phyloP scores from a whole-genome alignment of 495 filamentous ascomycete species.

The Diplogelasinospora grovesii region DNA sequence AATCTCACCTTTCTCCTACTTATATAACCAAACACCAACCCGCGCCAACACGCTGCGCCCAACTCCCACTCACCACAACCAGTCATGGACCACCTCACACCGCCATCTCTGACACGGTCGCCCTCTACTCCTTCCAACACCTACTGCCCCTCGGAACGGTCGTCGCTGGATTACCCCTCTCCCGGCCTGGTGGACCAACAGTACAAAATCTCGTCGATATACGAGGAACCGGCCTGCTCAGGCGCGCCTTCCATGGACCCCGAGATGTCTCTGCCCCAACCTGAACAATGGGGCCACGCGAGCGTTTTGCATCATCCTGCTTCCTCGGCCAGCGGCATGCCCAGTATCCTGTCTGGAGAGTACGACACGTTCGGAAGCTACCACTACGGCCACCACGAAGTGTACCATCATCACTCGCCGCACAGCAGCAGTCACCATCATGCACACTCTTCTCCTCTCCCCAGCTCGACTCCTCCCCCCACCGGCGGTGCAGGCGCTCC shows the following conservation, averaged over 20 bases:
- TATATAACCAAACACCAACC: constrained; percentile 18
- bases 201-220: constrained; percentile 40
- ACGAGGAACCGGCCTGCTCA: constrained; percentile 36
- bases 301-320: constrained; percentile 31
- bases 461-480: constrained; percentile 36
- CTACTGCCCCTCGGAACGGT: constrained; percentile 41
- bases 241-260: constrained; percentile 31
- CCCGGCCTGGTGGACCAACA: constrained; percentile 39
- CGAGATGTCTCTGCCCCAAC: constrained; percentile 33
- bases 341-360: constrained; percentile 44
- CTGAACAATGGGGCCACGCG: constrained; percentile 37
- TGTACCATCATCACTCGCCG: constrained; percentile 39
- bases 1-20: constrained; percentile 1
- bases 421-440: constrained; percentile 30
- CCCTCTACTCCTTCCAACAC: constrained; percentile 41
- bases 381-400: constrained; percentile 43
- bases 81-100: constrained; percentile 40
- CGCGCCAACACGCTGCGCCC: constrained; percentile 14
- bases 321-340: constrained; percentile 34
- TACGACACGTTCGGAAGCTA: constrained; percentile 48
- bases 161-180: constrained; percentile 40
- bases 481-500: constrained; percentile 32
- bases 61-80: constrained; percentile 7
- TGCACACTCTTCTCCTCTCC: constrained; percentile 34
- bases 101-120: constrained; percentile 43